A percentile compares a stretch with the other conserved stretches of the same genome.
These are phyloP conservation scores for Arthrobotrys musiformis DNA, from an alignment of 2,329 filamentous ascomycete species.

Conservation along the genomic window DNA sequence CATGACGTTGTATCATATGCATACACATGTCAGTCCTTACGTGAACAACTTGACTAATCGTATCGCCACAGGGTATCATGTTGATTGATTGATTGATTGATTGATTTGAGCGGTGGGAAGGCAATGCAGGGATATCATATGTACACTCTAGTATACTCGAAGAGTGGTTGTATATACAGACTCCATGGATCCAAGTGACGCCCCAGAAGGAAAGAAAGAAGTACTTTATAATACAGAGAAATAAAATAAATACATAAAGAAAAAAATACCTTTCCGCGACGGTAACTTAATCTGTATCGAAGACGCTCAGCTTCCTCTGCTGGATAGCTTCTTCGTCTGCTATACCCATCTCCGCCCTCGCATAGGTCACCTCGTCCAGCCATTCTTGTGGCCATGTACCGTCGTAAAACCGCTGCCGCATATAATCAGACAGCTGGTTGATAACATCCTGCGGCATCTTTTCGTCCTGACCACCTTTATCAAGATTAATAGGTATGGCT, in stretches of 20 bases:
- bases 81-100: background rate
- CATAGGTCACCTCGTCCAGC: constrained; percentile 32
- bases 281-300: constrained; percentile 20
- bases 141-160: background rate
- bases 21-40: background rate
- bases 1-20: background rate
- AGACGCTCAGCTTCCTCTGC: constrained; percentile 36
- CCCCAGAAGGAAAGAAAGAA: background rate
- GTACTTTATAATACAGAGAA: background rate
- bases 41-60: background rate
- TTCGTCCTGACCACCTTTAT: background rate
- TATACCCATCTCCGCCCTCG: constrained; percentile 36
- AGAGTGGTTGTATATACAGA: constrained; percentile 20
- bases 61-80: background rate
- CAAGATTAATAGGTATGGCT: constrained; percentile 34
- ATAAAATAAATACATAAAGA: background rate
- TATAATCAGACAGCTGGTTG: constrained; percentile 33
- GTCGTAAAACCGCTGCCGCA: constrained; percentile 15
- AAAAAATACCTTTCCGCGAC: background rate
- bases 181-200: background rate
- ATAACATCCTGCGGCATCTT: constrained; percentile 17
- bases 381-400: constrained; percentile 42
- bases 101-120: background rate
- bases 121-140: background rate
- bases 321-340: constrained; percentile 44